Conservation (phyloP, 495 filamentous ascomycete species). For the Staphylotrichum tortipilum region DNA sequence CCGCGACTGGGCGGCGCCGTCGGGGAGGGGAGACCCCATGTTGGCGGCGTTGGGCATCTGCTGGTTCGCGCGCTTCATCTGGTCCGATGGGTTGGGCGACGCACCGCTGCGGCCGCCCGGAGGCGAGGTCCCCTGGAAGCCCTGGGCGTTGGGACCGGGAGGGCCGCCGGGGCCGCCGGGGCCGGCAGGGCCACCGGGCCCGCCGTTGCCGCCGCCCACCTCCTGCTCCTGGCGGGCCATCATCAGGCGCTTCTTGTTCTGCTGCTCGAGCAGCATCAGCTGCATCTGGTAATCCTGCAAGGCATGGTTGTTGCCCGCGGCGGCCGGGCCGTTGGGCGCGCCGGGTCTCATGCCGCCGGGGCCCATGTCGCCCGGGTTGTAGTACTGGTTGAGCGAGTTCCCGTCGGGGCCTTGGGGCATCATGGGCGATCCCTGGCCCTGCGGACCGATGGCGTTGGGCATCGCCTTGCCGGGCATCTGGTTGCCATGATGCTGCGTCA, state of each 20-base stretch:
- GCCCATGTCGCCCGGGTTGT: slow-evolving; percentile 46
- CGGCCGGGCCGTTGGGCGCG: slow-evolving; percentile 44
- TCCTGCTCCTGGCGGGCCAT: slow-evolving; percentile 98
- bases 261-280: slow-evolving; percentile 95
- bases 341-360: slow-evolving; percentile 50
- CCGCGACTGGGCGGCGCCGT: slow-evolving; percentile 58
- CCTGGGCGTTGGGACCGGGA: slow-evolving; percentile 43
- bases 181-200: slow-evolving; percentile 45
- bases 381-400: slow-evolving; percentile 57
- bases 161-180: slow-evolving; percentile 48
- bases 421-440: slow-evolving; percentile 69
- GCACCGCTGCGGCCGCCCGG: slow-evolving; percentile 70
- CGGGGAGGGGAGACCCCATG: slow-evolving; percentile 76
- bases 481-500: slow-evolving; percentile 70
- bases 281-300: slow-evolving; percentile 99
- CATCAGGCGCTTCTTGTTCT: slow-evolving; percentile 94
- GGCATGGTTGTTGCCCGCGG: slow-evolving; percentile 73
- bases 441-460: slow-evolving; percentile 43
- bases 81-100: slow-evolving; percentile 82
- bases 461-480: slow-evolving; percentile 65
- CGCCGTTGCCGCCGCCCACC: slow-evolving; percentile 46
- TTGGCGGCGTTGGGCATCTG: slow-evolving; percentile 66
- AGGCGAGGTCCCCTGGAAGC: slow-evolving; percentile 67
- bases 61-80: slow-evolving; percentile 83
- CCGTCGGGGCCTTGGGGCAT: slow-evolving; percentile 62